Conservation (phyloP, 2,329 filamentous ascomycete species). For the Fusarium sp. region DNA sequence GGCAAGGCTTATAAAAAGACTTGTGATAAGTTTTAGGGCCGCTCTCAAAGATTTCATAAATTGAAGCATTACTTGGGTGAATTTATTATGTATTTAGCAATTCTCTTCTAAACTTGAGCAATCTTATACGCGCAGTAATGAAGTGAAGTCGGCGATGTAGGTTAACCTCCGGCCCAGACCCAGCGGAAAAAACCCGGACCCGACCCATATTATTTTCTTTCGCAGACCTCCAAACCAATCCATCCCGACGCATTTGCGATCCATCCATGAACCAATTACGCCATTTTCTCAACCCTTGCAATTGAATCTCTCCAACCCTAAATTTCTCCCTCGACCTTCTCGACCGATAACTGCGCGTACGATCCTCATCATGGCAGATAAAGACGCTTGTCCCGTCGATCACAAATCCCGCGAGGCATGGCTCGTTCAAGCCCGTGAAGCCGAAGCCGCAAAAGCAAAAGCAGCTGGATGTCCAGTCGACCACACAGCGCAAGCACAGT, state of each 20-base stretch:
- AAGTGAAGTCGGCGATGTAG: conserved; percentile 14
- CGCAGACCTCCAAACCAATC: conserved; percentile 37
- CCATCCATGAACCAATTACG: conserved; percentile 29
- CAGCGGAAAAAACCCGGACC: conserved; percentile 32
- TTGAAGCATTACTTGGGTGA: no score
- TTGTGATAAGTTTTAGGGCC: no score
- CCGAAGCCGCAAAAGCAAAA: conserved; percentile 54
- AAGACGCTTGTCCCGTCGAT: conserved; percentile 82
- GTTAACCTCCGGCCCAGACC: conserved; percentile 5
- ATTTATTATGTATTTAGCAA: not conserved
- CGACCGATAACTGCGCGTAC: not conserved
- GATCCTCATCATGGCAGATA: conserved; percentile 45
- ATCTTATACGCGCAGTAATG: not conserved
- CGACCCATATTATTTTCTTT: conserved; percentile 34
- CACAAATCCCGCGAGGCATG: conserved; percentile 89
- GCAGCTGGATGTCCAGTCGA: conserved; percentile 51
- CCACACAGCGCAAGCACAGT: conserved; percentile 42
- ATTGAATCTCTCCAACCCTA: not conserved
- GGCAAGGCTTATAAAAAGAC: not conserved
- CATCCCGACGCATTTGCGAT: conserved; percentile 40
- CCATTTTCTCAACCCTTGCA: conserved; percentile 21
- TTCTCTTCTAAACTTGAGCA: no score
- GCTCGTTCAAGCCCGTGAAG: conserved; percentile 75
- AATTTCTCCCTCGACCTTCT: not conserved
- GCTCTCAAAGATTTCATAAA: not conserved